phyloP scores from a whole-genome alignment of 169 alveolate species.

The Eimeria acervulina region DNA sequence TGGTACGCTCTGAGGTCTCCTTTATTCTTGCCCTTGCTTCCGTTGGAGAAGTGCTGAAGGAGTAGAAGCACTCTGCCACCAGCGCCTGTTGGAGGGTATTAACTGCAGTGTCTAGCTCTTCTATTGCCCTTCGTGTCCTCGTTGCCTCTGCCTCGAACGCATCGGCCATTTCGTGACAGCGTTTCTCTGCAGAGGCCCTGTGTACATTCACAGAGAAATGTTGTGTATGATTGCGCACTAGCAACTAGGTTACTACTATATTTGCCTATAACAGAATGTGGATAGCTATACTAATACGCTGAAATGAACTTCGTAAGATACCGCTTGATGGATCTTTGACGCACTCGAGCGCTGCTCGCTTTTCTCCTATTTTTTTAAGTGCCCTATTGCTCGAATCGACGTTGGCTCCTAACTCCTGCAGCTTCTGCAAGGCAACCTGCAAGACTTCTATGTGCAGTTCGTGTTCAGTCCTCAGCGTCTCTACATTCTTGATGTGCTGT shows the following conservation, averaged over 20 bases:
- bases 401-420: slow-evolving; percentile 52
- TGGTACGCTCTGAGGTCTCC: slow-evolving; percentile 89
- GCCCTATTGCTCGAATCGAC: slow-evolving; percentile 75
- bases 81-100: slow-evolving; percentile 89
- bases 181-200: slow-evolving; percentile 78
- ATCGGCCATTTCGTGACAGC: slow-evolving; percentile 87
- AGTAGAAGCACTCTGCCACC: slow-evolving; percentile 93
- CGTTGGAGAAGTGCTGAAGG: slow-evolving; percentile 94
- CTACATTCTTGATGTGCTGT: slow-evolving; percentile 86
- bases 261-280: background rate
- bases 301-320: background rate
- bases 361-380: slow-evolving; percentile 53
- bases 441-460: slow-evolving; percentile 85
- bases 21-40: slow-evolving; percentile 90
- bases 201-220: background rate
- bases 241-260: background rate
- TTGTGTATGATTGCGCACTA: background rate
- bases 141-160: slow-evolving; percentile 90
- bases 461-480: slow-evolving; percentile 83
- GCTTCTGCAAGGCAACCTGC: slow-evolving; percentile 25
- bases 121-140: slow-evolving; percentile 90
- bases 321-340: background rate
- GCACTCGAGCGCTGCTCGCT: slow-evolving; percentile 58
- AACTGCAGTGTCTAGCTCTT: slow-evolving; percentile 90
- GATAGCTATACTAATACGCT: background rate